These are phyloP conservation scores for Monilinia fructigena DNA, from an alignment of 2,329 filamentous ascomycete species.

Conservation along the genomic window DNA sequence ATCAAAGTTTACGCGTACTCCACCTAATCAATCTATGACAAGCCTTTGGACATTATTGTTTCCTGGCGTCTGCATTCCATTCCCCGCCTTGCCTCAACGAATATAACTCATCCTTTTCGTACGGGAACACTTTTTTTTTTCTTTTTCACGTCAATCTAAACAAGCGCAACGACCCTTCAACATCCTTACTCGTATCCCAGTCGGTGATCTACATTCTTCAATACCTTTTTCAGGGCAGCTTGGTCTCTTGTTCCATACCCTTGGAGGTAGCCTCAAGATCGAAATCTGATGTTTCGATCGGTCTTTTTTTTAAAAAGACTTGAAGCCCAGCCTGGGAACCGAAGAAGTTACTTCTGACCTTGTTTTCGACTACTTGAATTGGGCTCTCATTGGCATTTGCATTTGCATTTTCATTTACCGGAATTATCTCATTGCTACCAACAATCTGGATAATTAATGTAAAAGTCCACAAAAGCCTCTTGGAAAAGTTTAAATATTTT, in stretches of 20 bases:
- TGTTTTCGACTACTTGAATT: constrained; percentile 9
- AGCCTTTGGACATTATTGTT: neutral
- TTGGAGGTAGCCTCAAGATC: constrained; percentile 1
- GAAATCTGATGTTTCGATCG: constrained; percentile 15
- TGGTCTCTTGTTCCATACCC: neutral
- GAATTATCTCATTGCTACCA: neutral
- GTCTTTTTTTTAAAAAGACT: neutral
- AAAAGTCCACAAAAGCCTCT: neutral
- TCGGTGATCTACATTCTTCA: constrained; percentile 7
- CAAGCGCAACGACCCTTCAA: constrained; percentile 7
- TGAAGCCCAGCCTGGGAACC: neutral
- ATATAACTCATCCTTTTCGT: neutral
- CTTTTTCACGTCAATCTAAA: constrained; percentile 13
- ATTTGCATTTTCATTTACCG: constrained; percentile 1
- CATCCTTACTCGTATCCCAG: neutral
- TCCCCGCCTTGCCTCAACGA: constrained; percentile 1
- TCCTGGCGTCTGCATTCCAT: neutral
- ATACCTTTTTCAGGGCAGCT: neutral
- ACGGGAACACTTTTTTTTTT: neutral
- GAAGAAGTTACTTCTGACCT: constrained; percentile 5
- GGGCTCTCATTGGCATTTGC: constrained; percentile 3
- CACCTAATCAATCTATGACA: neutral
- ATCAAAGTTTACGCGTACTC: constrained; percentile 1
- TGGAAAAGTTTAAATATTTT: neutral
- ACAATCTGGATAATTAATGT: constrained; percentile 10